Percentiles rank a stretch among this genome's conserved stretches.
Evolutionary conservation across 75 land plant species (phyloP).

Genomic region (Cunninghamia lanceolata): DNA sequence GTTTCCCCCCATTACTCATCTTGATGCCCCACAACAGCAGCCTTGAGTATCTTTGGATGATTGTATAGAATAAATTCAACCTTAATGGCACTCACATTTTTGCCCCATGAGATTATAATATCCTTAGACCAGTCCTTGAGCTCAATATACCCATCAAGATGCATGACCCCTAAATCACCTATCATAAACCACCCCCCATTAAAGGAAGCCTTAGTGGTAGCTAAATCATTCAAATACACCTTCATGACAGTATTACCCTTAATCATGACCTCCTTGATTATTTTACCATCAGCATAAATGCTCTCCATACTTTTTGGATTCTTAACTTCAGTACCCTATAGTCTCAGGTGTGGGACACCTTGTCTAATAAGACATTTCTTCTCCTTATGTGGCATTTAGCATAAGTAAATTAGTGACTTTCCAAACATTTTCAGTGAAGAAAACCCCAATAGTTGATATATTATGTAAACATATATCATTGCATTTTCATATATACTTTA

Average conservation of each 20-base stretch:
- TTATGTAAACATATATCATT: no score
- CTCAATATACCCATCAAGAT: no score
- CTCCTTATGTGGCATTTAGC: no score
- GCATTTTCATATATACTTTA: no score
- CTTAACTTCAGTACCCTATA: constrained; percentile 38
- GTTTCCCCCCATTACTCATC: constrained; percentile 65
- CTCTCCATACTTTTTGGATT: constrained; percentile 43
- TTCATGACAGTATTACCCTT: constrained; percentile 54
- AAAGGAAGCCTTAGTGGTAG: constrained; percentile 37
- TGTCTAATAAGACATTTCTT: no score
- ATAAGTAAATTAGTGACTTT: no score
- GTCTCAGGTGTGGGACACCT: constrained; percentile 36
- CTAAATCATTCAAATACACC: constrained; percentile 43
- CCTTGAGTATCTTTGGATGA: constrained; percentile 49
- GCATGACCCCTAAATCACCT: constrained; percentile 52
- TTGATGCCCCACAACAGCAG: constrained; percentile 60
- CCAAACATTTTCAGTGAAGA: no score
- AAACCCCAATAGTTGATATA: no score
- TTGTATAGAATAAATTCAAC: constrained; percentile 45
- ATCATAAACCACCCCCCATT: constrained; percentile 52
- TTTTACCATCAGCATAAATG: constrained; percentile 41
- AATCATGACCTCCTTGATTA: constrained; percentile 56
- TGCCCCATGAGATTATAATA: constrained; percentile 66
- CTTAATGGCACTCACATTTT: constrained; percentile 58
- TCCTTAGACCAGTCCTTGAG: no score